Evolutionary conservation across 495 filamentous ascomycete genomes (phyloP).

Genomic region (Xanthoparmelia taractica): DNA sequence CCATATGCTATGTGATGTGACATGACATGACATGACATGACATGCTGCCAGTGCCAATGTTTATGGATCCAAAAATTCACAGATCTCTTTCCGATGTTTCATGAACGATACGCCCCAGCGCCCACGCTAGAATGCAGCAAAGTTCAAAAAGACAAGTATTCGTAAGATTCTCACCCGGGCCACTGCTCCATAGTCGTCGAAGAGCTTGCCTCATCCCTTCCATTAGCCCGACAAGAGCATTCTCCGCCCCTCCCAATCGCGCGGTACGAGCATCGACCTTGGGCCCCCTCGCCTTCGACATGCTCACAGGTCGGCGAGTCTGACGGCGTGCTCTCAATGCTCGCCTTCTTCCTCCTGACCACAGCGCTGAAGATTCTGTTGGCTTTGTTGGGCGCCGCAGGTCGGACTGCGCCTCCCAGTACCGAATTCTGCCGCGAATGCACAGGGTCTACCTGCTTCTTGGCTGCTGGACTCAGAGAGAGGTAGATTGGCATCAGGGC

Average conservation of each 20-base stretch:
- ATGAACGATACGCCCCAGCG: background rate
- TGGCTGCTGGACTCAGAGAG: conserved; percentile 47
- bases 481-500: conserved; percentile 55
- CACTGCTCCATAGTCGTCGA: background rate
- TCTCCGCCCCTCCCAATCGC: background rate
- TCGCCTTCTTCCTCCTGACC: conserved; percentile 14
- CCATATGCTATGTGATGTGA: too few relatives aligned
- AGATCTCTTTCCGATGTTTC: background rate
- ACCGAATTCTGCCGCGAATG: conserved; percentile 13
- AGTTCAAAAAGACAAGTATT: background rate
- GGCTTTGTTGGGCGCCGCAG: conserved; percentile 3
- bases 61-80: too few relatives aligned
- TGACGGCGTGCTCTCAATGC: background rate
- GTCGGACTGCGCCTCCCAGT: conserved; percentile 1
- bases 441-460: conserved; percentile 54
- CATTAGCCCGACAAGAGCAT: background rate
- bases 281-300: conserved; percentile 13
- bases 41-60: background rate
- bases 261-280: background rate
- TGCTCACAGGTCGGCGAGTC: conserved; percentile 6
- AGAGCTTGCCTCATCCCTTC: too few relatives aligned
- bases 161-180: background rate
- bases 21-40: too few relatives aligned
- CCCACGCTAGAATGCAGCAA: conserved; percentile 19
- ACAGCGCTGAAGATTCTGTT: conserved; percentile 12